Conservation (phyloP, 2,329 filamentous ascomycete genomes). For the Apiospora kogelbergensis region DNA sequence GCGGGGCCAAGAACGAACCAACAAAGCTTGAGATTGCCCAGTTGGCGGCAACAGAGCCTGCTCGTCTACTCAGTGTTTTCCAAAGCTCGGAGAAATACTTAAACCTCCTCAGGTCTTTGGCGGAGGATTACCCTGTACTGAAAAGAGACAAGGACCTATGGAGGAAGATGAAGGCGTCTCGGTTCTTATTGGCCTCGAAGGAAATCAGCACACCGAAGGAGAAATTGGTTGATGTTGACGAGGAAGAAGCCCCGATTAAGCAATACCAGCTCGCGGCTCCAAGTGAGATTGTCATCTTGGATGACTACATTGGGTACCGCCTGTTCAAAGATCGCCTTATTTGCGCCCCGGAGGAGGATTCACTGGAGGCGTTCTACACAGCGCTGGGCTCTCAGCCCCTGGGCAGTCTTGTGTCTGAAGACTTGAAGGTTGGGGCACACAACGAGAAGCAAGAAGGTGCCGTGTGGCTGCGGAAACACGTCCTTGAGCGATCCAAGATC, state of each 20-base stretch:
- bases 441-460: slow-evolving; percentile 69
- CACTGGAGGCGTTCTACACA: slow-evolving; percentile 80
- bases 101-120: slow-evolving; percentile 75
- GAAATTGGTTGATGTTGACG: slow-evolving; percentile 52
- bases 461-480: slow-evolving; percentile 70
- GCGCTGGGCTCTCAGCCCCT: slow-evolving; percentile 77
- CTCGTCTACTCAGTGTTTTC: slow-evolving; percentile 75
- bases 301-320: slow-evolving; percentile 87
- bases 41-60: slow-evolving; percentile 81
- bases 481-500: slow-evolving; percentile 83
- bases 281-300: slow-evolving; percentile 72
- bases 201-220: slow-evolving; percentile 58
- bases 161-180: slow-evolving; percentile 69
- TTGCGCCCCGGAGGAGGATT: slow-evolving; percentile 87
- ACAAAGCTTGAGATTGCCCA: slow-evolving; percentile 82
- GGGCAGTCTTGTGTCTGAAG: slow-evolving; percentile 75
- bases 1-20: slow-evolving; percentile 89
- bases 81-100: slow-evolving; percentile 85
- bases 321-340: slow-evolving; percentile 84
- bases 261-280: slow-evolving; percentile 78
- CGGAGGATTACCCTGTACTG: slow-evolving; percentile 67
- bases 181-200: slow-evolving; percentile 81
- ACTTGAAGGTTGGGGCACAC: slow-evolving; percentile 68
- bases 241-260: slow-evolving; percentile 65
- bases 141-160: slow-evolving; percentile 80